phyloP scores from a whole-genome alignment of 1,284 basidiomycete species.

The Heterobasidion parviporum region DNA sequence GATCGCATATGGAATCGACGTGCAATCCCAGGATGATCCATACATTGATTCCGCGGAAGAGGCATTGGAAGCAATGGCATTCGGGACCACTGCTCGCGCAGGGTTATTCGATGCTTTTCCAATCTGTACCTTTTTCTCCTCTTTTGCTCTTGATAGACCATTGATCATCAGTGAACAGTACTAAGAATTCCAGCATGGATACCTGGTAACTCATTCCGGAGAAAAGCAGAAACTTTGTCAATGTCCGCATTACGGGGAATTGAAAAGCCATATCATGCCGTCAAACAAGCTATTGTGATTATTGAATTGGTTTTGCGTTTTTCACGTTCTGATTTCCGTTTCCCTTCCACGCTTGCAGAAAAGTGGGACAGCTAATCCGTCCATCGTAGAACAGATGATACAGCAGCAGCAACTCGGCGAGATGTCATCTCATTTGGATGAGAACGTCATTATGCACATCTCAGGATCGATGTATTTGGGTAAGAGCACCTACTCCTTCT shows the following conservation, averaged over 20 bases:
- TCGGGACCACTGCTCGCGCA: conserved; percentile 17
- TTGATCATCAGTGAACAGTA: conserved; percentile 3
- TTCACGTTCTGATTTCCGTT: not conserved
- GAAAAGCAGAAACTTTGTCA: conserved; percentile 11
- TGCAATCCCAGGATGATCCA: conserved; percentile 28
- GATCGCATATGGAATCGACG: conserved; percentile 19
- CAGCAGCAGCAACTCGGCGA: not conserved
- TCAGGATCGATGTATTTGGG: conserved; percentile 1
- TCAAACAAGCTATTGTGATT: not conserved
- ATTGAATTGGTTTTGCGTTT: not conserved
- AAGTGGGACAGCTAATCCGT: not conserved
- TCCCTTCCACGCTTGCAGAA: not conserved
- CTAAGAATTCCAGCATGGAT: conserved; percentile 17
- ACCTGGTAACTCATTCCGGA: conserved; percentile 15
- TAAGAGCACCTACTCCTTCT: conserved; percentile 2
- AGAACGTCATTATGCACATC: not conserved
- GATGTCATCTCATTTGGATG: not conserved
- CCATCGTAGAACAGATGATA: not conserved
- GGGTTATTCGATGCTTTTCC: conserved; percentile 22
- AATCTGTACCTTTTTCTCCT: conserved; percentile 12
- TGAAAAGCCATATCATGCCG: not conserved
- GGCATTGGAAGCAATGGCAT: conserved; percentile 16
- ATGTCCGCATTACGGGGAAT: not conserved
- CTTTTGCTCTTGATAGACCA: not conserved
- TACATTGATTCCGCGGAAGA: conserved; percentile 35